Base-by-base conservation (phyloP, 108 stramenopile genomes). In the Skeletonema costatum region DNA sequence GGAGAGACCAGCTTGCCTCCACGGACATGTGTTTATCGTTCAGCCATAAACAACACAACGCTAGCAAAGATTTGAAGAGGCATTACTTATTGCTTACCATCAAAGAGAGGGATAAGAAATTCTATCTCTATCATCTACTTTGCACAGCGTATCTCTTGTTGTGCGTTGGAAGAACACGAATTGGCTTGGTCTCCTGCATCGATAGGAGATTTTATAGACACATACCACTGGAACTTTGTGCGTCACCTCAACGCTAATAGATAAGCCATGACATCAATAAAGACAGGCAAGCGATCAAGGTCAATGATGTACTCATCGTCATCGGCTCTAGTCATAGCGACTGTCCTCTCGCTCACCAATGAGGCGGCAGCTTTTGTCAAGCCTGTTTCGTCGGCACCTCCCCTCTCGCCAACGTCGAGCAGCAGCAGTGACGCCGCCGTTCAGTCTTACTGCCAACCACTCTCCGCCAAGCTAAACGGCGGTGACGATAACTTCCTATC, bases 241-340 rank as follows among this genome's bases (percentile, higher is more conserved):
- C 44, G 44, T 46, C 44, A 46, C 44, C 16, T 56, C 53, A 56
- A 56, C 17, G 8, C 14, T 56, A 29, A 25, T 25, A 25, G 4
- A n/a, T 25, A 21, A 56, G n/a, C 53, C 53, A 56, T 63, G 62
- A 2, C 33, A 42, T 62, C 60, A 63, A 62, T 42, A 32, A 33
- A 21, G 62, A 30, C 41, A 19, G 71, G 64, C 9, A 74, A 74
- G 32, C 64, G 73, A 53, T 56, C 73, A 10, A 62, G 73, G 16
- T 65, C 64, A 8, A 74, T 74, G 73, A 74, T 66, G 73, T 39
- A 35, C 16, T 19, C 63, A 32, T 73, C 73, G 33, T 72, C 60
- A 30, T 64, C 64, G 1, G 65, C 56, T 14, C 32, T 66, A 29
- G 32, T 39, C 32, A 51, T 74, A 48, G 64, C 73, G 39, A 19